Evolutionary conservation across 352 stramenopile species (phyloP).

Genomic region (Phytophthora brassicae): DNA sequence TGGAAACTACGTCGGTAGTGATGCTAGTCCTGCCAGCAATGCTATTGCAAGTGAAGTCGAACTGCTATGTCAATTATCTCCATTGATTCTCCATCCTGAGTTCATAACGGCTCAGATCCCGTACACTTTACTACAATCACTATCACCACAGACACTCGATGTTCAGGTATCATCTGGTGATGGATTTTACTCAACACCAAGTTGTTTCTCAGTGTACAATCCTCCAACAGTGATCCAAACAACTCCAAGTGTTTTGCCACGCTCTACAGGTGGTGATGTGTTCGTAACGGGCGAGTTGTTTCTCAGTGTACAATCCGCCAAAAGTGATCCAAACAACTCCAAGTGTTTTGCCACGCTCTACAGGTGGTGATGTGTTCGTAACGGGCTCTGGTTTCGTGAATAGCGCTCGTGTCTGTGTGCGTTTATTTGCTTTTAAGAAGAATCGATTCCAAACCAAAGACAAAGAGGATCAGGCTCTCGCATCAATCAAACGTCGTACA

Average conservation of each 20-base stretch:
- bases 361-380: slow-evolving; percentile 54
- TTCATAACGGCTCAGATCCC: slow-evolving; percentile 43
- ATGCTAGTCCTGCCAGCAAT: not conserved
- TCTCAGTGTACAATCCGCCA: slow-evolving; percentile 52
- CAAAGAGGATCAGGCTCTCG: slow-evolving; percentile 35
- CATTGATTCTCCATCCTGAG: slow-evolving; percentile 46
- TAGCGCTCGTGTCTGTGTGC: slow-evolving; percentile 35
- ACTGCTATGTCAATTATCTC: slow-evolving; percentile 63
- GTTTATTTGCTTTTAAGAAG: slow-evolving; percentile 50
- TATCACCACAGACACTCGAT: slow-evolving; percentile 40
- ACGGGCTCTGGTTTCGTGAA: slow-evolving; percentile 50
- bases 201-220: slow-evolving; percentile 51
- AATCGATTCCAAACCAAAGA: slow-evolving; percentile 25
- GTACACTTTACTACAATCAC: slow-evolving; percentile 6
- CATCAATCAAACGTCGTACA: slow-evolving; percentile 40
- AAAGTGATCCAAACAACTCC: slow-evolving; percentile 42
- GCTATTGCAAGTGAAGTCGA: slow-evolving; percentile 44
- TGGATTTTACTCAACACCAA: slow-evolving; percentile 45
- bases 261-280: slow-evolving; percentile 57
- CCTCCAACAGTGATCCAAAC: slow-evolving; percentile 44
- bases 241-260: slow-evolving; percentile 50
- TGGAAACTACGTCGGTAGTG: slow-evolving; percentile 18
- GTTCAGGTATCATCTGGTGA: slow-evolving; percentile 71
- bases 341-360: slow-evolving; percentile 53
- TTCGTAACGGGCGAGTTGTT: slow-evolving; percentile 41